Evolutionary conservation across 495 filamentous ascomycete species (phyloP), one percentile per base, ranked within the genome.

Genomic region (Neurospora sp.): DNA sequence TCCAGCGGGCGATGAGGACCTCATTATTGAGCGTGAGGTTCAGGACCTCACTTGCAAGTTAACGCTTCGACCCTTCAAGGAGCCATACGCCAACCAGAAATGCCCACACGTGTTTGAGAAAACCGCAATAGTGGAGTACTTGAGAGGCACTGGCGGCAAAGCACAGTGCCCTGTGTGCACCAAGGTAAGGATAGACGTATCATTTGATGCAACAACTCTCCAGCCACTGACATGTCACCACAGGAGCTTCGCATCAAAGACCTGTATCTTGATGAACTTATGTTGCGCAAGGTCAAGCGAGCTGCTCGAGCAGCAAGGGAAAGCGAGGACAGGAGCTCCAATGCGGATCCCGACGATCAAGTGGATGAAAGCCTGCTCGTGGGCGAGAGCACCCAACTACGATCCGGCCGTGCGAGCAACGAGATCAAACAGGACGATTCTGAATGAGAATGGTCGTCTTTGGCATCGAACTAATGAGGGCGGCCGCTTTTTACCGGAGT

Each of bases 51-150:
- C 90, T 77, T 97, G 94, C 76, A 93, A 93, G 0, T 77, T 97
- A n/a, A 94, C 94, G 1, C 84, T 97, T 53, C 84, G 86, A 44
- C 78, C 85, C n/a, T 93, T 93, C 84, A 82, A 83, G 37, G 88
- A 95, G 68, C 94, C 94, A 0, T 85, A 86, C 73, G 94, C 87
- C n/a, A 93, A 89, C 79, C 86, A 81, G 4, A 90, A 91, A 75
- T 97, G 94, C 83, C 89, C 87, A 9, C 94, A 97, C 79, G 92
- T 87, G 9, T 97, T 97, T 79, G 91, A 97, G 80, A 90, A 88
- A 75, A 75, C 81, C 3, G 92, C 92, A 7, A 93, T 97, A 71
- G 38, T 87, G 42, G 83, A 87, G 16, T 90, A 92, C 82, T 87
- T 96, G 42, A 68, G 75, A 4, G 71, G 74, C 27, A 87, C 77